A percentile compares a stretch with the other conserved stretches of the same genome.
Evolutionary conservation across 306 rosid species (phyloP).

Genomic region (Morella rubra): DNA sequence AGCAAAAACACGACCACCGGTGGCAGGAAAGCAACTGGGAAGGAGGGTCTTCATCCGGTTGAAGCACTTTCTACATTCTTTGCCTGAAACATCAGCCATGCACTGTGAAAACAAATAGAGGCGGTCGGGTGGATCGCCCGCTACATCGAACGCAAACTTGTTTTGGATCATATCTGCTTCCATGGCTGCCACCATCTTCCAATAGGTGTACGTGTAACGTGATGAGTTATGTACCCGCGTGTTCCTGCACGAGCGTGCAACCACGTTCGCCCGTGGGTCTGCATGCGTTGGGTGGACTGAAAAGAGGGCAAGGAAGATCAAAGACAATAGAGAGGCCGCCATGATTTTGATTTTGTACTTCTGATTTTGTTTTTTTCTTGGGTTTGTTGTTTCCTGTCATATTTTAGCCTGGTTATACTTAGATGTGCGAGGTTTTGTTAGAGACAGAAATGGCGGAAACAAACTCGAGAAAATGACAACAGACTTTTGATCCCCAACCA

Average conservation of each 20-base stretch:
- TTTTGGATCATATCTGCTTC: neutral
- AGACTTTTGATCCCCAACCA: no score
- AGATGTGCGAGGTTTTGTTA: neutral
- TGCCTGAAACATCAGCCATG: constrained; percentile 22
- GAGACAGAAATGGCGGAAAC: neutral
- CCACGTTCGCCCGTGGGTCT: constrained; percentile 6
- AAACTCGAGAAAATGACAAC: neutral
- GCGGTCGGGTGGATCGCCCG: constrained; percentile 29
- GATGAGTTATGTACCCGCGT: neutral
- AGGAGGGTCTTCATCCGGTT: constrained; percentile 1
- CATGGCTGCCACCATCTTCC: constrained; percentile 7
- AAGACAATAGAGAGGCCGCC: constrained; percentile 20
- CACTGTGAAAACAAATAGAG: constrained; percentile 35
- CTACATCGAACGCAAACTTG: constrained; percentile 22
- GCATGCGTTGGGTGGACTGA: neutral
- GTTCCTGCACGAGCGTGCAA: constrained; percentile 25
- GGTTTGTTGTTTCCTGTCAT: neutral
- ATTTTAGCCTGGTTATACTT: constrained; percentile 11
- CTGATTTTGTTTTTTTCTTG: neutral
- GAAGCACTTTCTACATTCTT: constrained; percentile 25
- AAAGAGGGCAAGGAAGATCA: constrained; percentile 16
- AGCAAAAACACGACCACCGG: constrained; percentile 34
- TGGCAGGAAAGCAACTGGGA: constrained; percentile 30
- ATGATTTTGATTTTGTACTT: neutral
- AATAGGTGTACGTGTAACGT: neutral